A percentile compares a stretch with the other conserved stretches of the same genome.
These are phyloP conservation scores for Akanthomyces dipterigenus DNA, from an alignment of 2,329 filamentous ascomycete genomes.

Conservation along the genomic window DNA sequence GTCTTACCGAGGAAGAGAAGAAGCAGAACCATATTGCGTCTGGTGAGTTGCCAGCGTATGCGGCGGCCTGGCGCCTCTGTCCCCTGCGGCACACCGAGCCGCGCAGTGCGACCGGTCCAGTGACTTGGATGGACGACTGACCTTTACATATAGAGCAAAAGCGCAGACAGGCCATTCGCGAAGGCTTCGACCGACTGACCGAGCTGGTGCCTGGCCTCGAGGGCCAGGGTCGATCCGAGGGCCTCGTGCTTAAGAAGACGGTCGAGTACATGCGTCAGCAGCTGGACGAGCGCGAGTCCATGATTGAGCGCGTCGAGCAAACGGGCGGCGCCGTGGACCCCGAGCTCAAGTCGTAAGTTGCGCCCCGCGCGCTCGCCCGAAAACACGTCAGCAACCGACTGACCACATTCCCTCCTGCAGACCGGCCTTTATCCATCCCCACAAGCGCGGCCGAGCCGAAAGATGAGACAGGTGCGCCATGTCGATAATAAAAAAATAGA, in stretches of 20 bases:
- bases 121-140: not conserved
- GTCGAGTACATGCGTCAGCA: slow-evolving; percentile 59
- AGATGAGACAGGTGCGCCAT: not conserved
- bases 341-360: slow-evolving; percentile 35
- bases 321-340: slow-evolving; percentile 50
- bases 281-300: slow-evolving; percentile 48
- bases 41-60: slow-evolving; percentile 28
- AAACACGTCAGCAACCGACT: not conserved
- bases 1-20: slow-evolving; percentile 47
- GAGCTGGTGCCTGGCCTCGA: slow-evolving; percentile 74
- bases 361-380: not conserved
- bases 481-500: not conserved
- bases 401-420: not conserved
- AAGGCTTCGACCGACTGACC: slow-evolving; percentile 76
- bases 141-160: slow-evolving; percentile 32
- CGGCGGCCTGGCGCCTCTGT: not conserved
- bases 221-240: slow-evolving; percentile 79
- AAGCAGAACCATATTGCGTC: slow-evolving; percentile 50
- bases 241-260: slow-evolving; percentile 68
- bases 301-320: slow-evolving; percentile 53
- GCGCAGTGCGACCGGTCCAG: not conserved
- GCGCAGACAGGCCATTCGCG: slow-evolving; percentile 59
- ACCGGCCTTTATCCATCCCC: slow-evolving; percentile 3
- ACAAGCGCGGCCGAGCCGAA: slow-evolving; percentile 9
- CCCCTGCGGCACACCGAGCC: not conserved